phyloP scores from a whole-genome alignment of 2,329 filamentous ascomycete species.

The Zarea fungicola region DNA sequence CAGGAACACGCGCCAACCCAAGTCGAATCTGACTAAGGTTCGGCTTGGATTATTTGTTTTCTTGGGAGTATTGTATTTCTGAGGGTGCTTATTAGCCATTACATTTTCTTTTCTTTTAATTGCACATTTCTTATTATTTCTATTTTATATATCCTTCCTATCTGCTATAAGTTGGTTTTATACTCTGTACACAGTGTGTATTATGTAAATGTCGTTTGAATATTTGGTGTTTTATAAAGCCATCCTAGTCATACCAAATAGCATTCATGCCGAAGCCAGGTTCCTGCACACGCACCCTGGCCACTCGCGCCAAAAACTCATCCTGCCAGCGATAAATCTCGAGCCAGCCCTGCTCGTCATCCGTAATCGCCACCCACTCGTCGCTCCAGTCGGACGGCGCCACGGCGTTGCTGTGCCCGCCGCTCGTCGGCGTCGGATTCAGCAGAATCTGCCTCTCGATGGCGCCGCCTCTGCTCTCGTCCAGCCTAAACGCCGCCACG shows the following conservation, averaged over 20 bases:
- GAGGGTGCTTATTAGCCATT: not conserved
- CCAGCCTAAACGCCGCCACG: slow-evolving; percentile 72
- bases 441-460: slow-evolving; percentile 75
- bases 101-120: not conserved
- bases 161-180: too few species aligned
- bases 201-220: too few species aligned
- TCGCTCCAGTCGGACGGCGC: slow-evolving; percentile 77
- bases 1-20: not conserved
- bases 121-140: not conserved
- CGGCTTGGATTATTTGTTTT: not conserved
- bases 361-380: slow-evolving; percentile 85
- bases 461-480: slow-evolving; percentile 53
- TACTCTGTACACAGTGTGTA: too few species aligned
- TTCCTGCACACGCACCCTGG: slow-evolving; percentile 70
- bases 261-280: slow-evolving; percentile 95
- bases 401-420: slow-evolving; percentile 86
- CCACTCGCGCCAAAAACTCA: slow-evolving; percentile 73
- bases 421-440: slow-evolving; percentile 80
- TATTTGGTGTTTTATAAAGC: not conserved
- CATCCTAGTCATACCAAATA: slow-evolving; percentile 72
- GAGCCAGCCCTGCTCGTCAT: slow-evolving; percentile 81
- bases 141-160: not conserved
- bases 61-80: not conserved
- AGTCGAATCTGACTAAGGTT: not conserved
- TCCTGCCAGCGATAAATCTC: slow-evolving; percentile 86